Base-by-base conservation (phyloP, 495 filamentous ascomycete genomes). In the Gamarada debralockiae region DNA sequence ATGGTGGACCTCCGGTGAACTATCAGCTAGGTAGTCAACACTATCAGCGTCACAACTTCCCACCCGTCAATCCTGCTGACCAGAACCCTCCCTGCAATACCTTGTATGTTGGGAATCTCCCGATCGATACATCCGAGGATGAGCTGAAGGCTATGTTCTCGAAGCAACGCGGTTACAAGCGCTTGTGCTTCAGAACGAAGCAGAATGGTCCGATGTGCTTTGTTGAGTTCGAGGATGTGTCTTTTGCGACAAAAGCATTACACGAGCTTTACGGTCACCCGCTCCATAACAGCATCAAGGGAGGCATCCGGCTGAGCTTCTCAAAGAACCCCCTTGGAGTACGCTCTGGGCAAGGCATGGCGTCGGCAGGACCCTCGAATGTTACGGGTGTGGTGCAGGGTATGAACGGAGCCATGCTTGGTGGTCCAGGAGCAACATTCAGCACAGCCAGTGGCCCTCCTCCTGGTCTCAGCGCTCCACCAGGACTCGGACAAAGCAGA, bases 141-240 rank as follows among this genome's bases (percentile, higher is more conserved):
- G 93, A 98, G 65, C 77, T 98, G 41, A 98, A 97, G 68, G 85
- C 87, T 13, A 79, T 97, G 66, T 98, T 98, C 64, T 90, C 85
- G 38, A 93, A 92, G 67, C 89, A 95, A 59, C 88, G 92, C 29
- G 93, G 93, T 14, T 98, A 97, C 68, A 98, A 95, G 72, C 79
- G 93, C 33, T 83, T 98, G 3, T 97, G 91, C 62, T 96, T 96
- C 73, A 82, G 95, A n/a, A 96, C 92, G 46, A 98, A 98, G 70
- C 87, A 92, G 57, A 96, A 97, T 62, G 95, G 95, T 0, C 93
- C 95, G 12, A 97, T 97, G 95, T 97, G 93, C 63, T 97, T 97
- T 62, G 93, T 98, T 36, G 95, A 98, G 67, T 98, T 97, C 64
- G 93, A 97, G 60, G 92, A 98, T 64, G 82, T 96, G 37, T 85